Conservation (phyloP, 169 alveolate genomes). For the Cyclospora cayetanensis region DNA sequence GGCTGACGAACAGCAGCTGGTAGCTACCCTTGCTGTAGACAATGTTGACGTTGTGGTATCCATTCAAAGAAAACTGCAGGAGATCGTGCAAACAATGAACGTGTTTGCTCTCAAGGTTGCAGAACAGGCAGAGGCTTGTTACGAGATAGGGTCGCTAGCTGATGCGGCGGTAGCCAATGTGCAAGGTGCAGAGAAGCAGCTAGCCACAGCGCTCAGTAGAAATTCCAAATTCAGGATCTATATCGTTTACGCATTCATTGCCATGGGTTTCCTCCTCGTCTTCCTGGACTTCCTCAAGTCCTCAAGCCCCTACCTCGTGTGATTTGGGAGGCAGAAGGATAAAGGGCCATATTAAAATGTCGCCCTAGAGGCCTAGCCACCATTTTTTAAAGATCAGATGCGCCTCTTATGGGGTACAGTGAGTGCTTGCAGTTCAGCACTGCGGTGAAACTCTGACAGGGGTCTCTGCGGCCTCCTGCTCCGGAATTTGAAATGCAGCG, state of each 20-base stretch:
- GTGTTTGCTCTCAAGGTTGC: constrained; percentile 16
- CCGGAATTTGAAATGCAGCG: too few species aligned
- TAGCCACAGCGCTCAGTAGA: neutral
- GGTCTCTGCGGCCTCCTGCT: too few species aligned
- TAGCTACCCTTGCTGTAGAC: constrained; percentile 25
- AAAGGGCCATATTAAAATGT: too few species aligned
- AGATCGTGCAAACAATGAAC: constrained; percentile 40
- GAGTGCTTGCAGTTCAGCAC: too few species aligned
- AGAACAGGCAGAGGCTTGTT: constrained; percentile 59
- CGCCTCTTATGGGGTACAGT: too few species aligned
- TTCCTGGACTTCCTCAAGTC: constrained; percentile 29
- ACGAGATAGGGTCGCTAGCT: constrained; percentile 3
- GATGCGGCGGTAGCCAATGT: constrained; percentile 4
- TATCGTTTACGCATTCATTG: neutral
- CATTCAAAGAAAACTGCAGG: constrained; percentile 16
- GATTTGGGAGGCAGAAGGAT: too few species aligned
- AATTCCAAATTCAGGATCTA: constrained; percentile 4
- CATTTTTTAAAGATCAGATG: too few species aligned
- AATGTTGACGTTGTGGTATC: neutral
- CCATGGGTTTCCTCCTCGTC: neutral
- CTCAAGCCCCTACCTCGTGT: neutral
- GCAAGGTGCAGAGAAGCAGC: neutral
- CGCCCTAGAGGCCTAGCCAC: too few species aligned
- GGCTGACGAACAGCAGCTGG: constrained; percentile 27
- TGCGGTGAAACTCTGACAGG: too few species aligned